Percentiles rank a stretch among this genome's conserved stretches.
phyloP scores from a whole-genome alignment of 768 basidiomycete genomes.

The Polyporus arcularius region DNA sequence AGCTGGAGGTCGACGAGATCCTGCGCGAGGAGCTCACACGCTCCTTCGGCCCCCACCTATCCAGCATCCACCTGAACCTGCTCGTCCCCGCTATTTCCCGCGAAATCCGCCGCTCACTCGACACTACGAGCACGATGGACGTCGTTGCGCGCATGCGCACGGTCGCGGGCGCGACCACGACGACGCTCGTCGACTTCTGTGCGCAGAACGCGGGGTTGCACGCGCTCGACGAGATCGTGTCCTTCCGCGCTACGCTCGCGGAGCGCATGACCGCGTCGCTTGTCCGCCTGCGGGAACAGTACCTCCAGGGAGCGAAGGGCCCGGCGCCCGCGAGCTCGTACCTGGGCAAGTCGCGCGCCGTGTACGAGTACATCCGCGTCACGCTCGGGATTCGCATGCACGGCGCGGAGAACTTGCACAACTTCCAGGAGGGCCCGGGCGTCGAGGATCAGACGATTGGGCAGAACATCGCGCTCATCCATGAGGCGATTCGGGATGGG shows the following conservation, averaged over 20 bases:
- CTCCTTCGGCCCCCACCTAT: slow-evolving; percentile 46
- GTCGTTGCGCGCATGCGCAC: slow-evolving; percentile 66
- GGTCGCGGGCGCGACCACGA: slow-evolving; percentile 62
- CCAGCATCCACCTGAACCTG: slow-evolving; percentile 32
- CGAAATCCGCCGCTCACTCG: slow-evolving; percentile 54
- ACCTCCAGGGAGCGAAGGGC: slow-evolving; percentile 60
- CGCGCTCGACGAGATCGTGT: slow-evolving; percentile 40
- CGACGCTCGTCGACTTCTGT: slow-evolving; percentile 65
- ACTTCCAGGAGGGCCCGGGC: slow-evolving; percentile 63
- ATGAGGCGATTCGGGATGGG: slow-evolving; percentile 79
- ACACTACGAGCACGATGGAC: slow-evolving; percentile 74
- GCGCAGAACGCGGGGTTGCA: slow-evolving; percentile 19
- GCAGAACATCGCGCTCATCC: slow-evolving; percentile 70
- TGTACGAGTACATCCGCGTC: slow-evolving; percentile 78
- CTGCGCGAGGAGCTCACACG: slow-evolving; percentile 49
- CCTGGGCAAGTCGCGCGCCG: slow-evolving; percentile 65
- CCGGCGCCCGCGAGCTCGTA: slow-evolving; percentile 65
- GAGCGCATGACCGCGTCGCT: slow-evolving; percentile 47
- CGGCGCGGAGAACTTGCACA: slow-evolving; percentile 68
- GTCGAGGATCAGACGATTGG: slow-evolving; percentile 71
- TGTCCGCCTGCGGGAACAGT: slow-evolving; percentile 51
- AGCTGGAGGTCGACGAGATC: slow-evolving; percentile 47
- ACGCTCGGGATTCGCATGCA: slow-evolving; percentile 80
- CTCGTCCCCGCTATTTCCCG: slow-evolving; percentile 41
- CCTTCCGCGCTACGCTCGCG: slow-evolving; percentile 58